Evolutionary conservation across 305 asterid species (phyloP), one percentile per base, ranked within the genome.

Genomic region (Fraxinus platypoda): DNA sequence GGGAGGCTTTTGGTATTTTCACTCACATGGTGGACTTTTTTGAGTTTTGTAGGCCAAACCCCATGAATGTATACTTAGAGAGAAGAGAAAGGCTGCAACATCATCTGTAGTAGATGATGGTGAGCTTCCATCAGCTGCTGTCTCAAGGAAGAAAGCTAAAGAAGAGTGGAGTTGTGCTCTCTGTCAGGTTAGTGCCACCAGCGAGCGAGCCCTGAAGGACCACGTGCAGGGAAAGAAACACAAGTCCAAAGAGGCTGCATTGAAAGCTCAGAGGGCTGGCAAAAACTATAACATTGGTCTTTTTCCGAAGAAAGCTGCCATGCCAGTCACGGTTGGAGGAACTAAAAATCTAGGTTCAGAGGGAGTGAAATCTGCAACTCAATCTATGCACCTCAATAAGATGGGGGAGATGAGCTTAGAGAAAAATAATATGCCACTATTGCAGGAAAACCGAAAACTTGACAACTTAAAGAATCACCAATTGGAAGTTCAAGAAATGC

Each of bases 211-310:
- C 59, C 84, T 94, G 33, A 84, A 86, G 1, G 91, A 77, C 17
- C 97, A 92, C 82, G 79, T 90, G 6, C 30, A n/a, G 64, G 97
- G 97, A 8, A 92, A 84, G 85, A 93, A 85, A 75, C 98, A 94
- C 87, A 93, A 89, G 83, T 37, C 85, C 9, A 91, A 87, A 86
- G 93, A 89, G 89, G 90, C 86, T 76, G 87, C 88, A 31, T 46
- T 83, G 80, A 81, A 7, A 77, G 86, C 82, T 19, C 83, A 57
- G 78, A 84, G 71, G 38, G 66, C 62, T 6, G 88, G 84, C 1
- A 83, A 84, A 41, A 87, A 85, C 74, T 87, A 80, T 25, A 86
- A 78, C 26, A 85, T 90, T 5, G 91, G 93, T 11, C 77, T 90
- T 75, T 46, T 38, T 17, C 80, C 90, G 17, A 80, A 82, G 83